Evolutionary conservation across 23 red algal species (phyloP).

Genomic region (Gracilaria gracilis): DNA sequence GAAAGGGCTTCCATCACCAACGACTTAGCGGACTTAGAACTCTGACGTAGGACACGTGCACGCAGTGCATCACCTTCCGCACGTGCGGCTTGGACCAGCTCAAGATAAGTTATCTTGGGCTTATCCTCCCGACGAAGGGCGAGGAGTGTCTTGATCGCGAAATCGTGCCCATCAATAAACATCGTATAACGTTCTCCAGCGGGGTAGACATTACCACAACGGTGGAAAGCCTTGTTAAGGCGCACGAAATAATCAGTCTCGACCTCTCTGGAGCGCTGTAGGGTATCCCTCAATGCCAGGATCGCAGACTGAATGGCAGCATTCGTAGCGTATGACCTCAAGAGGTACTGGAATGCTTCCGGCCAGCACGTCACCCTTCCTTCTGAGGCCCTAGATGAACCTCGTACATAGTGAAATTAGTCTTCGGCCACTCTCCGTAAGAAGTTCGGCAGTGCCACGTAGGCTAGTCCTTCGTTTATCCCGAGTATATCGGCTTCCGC

Average conservation of each 20-base stretch:
- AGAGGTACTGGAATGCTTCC: conserved; percentile 33
- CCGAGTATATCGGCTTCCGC: neutral
- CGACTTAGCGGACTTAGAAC: no score
- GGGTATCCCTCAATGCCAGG: neutral
- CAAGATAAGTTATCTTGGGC: no score
- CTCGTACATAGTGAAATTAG: neutral
- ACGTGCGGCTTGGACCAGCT: no score
- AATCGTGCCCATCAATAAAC: no score
- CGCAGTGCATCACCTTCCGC: no score
- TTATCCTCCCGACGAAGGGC: no score
- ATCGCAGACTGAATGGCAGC: conserved; percentile 9
- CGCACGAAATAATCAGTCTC: neutral
- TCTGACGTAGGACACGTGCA: no score
- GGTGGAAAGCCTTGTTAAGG: no score
- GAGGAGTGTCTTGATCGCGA: no score
- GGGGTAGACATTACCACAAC: no score
- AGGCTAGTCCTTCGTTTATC: conserved; percentile 32
- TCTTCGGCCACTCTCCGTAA: neutral
- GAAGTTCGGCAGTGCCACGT: neutral
- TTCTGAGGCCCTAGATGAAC: neutral
- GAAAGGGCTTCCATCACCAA: no score
- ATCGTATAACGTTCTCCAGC: no score
- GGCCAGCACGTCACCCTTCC: neutral
- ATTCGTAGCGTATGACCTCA: conserved; percentile 38
- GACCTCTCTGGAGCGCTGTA: neutral